Evolutionary conservation across 2,329 filamentous ascomycete genomes (phyloP), one percentile per base, ranked within the genome.

Genomic region (Pestalotiopsis sp.): DNA sequence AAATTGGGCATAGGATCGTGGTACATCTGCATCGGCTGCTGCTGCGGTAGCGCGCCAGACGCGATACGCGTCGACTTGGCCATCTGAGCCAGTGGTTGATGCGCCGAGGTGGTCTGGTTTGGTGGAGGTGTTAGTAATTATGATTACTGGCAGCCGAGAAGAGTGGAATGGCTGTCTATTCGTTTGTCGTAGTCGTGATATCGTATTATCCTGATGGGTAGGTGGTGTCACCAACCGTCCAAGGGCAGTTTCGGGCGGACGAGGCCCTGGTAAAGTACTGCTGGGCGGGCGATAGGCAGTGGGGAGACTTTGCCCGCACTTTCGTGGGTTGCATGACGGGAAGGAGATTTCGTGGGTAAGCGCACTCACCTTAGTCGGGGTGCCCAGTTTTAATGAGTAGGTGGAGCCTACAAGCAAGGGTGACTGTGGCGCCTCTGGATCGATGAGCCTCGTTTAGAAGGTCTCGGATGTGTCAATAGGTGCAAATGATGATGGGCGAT

Each of bases 31-130:
- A 36, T 36, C 31, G 88, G 85, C 45, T 41, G 27, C 14, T 84
- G 82, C 52, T 87, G 77, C 62, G 84, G 81, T 78, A 87, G 84
- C 70, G 82, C 80, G 57, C 81, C 79, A 73, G 79, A 81, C 74
- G 79, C 74, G 70, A 83, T 84, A 74, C 81, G 83, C 77, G 84
- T 81, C 74, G 82, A 80, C 80, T 84, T 84, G 82, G 85, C 85
- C 87, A 89, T 89, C 68, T 72, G 78, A 82, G 83, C 85, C 84
- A 70, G 60, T 66, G 59, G 52, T 57, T 58, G 65, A 62, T 11
- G 67, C 52, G 67, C 62, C 38, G 64, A 41, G n/a, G 27, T 62
- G 59, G 17, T 20, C 20, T 17, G 20, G 14, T 62, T 20, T 36
- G 27, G 45, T n/a, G 3, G 45, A 52, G 45, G 7, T 36, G 31